Conservation (phyloP, 495 filamentous ascomycete species). For the Penicillium cinerascens region DNA sequence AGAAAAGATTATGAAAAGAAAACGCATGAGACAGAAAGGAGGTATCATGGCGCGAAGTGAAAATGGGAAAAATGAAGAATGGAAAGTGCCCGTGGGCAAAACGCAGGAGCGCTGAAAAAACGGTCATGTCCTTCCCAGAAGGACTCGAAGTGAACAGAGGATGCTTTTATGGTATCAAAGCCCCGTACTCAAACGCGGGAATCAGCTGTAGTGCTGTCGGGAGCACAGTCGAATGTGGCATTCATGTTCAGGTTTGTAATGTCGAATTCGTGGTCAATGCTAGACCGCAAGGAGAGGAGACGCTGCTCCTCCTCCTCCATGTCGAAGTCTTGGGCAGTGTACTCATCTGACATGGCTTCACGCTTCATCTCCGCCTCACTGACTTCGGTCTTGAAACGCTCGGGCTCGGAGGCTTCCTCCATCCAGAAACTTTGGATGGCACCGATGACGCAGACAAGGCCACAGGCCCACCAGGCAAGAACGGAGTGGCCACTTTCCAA, state of each 20-base stretch:
- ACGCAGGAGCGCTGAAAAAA: conserved; percentile 6
- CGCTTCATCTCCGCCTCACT: conserved; percentile 29
- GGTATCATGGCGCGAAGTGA: conserved; percentile 18
- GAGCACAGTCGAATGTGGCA: conserved; percentile 8
- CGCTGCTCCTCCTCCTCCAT: conserved; percentile 40
- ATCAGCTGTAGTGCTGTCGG: conserved; percentile 9
- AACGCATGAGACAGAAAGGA: conserved; percentile 11
- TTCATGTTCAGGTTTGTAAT: conserved; percentile 26
- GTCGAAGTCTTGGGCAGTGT: conserved; percentile 18
- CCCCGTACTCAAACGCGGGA: neutral
- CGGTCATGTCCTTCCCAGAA: conserved; percentile 16
- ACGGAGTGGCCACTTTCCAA: conserved; percentile 76
- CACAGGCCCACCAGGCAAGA: conserved; percentile 88
- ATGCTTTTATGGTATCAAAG: neutral
- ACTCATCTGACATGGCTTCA: conserved; percentile 19
- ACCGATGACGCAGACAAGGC: conserved; percentile 68
- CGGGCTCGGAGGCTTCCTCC: conserved; percentile 38
- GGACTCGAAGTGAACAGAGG: conserved; percentile 6
- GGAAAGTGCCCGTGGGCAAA: neutral
- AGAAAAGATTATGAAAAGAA: conserved; percentile 16
- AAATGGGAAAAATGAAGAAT: conserved; percentile 14
- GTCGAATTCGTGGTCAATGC: conserved; percentile 38
- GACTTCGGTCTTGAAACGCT: conserved; percentile 24
- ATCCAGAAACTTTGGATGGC: conserved; percentile 57
- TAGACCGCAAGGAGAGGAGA: conserved; percentile 41